Conservation (phyloP, 2,329 filamentous ascomycete species). For the Dryadomyces quercus-mongolicae region DNA sequence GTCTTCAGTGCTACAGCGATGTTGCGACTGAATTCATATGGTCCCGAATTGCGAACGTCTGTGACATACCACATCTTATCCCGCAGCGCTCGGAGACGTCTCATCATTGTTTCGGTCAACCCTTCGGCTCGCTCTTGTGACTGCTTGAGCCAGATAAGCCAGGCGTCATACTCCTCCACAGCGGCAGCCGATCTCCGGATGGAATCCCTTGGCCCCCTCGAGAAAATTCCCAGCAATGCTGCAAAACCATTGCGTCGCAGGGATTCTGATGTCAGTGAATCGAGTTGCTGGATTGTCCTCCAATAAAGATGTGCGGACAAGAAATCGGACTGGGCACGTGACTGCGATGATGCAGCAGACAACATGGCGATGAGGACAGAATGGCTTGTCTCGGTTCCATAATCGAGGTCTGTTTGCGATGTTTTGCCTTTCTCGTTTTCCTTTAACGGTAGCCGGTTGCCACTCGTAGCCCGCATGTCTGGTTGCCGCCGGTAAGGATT, state of each 20-base stretch:
- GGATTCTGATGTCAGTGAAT: slow-evolving; percentile 46
- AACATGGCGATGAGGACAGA: slow-evolving; percentile 53
- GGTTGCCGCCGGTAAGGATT: slow-evolving; percentile 28
- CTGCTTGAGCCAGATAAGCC: slow-evolving; percentile 74
- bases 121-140: slow-evolving; percentile 68
- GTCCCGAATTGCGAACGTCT: slow-evolving; percentile 79
- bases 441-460: background rate
- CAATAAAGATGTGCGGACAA: slow-evolving; percentile 76
- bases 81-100: slow-evolving; percentile 59
- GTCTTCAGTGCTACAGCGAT: slow-evolving; percentile 80
- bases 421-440: background rate
- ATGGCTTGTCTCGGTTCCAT: slow-evolving; percentile 24
- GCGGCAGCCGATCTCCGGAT: slow-evolving; percentile 58
- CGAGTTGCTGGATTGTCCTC: slow-evolving; percentile 66
- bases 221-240: slow-evolving; percentile 61
- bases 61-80: slow-evolving; percentile 99
- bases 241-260: slow-evolving; percentile 58
- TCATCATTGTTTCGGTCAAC: slow-evolving; percentile 63
- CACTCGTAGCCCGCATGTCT: background rate
- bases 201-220: slow-evolving; percentile 55
- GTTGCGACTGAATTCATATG: slow-evolving; percentile 77
- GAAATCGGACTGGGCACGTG: slow-evolving; percentile 69
- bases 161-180: slow-evolving; percentile 68
- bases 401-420: background rate
- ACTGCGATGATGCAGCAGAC: slow-evolving; percentile 63